Evolutionary conservation across 495 filamentous ascomycete species (phyloP).

Genomic region (Xylaria telfairii): DNA sequence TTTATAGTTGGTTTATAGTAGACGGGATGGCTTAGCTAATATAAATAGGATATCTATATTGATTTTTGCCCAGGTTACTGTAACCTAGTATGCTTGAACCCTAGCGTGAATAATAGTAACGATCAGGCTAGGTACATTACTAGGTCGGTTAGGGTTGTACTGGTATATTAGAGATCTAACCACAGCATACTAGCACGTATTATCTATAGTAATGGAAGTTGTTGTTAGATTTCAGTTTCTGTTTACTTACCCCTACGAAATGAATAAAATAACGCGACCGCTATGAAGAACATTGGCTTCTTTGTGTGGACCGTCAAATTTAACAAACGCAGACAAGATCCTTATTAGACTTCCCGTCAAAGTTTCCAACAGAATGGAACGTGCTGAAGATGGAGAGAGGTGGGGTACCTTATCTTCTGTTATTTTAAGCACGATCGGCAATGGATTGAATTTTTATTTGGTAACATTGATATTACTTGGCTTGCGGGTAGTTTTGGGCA

Average conservation of each 20-base stretch:
- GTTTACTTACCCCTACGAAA: not conserved
- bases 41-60: not conserved
- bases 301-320: not conserved
- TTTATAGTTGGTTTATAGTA: not conserved
- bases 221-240: not conserved
- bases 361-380: constrained; percentile 3
- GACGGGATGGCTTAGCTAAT: not conserved
- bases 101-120: not conserved
- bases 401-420: not conserved
- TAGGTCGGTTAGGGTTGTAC: too few relatives aligned
- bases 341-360: not conserved
- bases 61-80: too few relatives aligned
- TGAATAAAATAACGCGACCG: not conserved
- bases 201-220: not conserved
- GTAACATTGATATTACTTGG: not conserved
- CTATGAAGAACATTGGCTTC: not conserved
- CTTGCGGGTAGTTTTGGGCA: not conserved
- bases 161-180: not conserved
- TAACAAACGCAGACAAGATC: not conserved
- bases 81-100: too few relatives aligned
- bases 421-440: constrained; percentile 10
- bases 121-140: too few relatives aligned
- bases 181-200: not conserved
- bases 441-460: not conserved
- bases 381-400: not conserved